Base-by-base conservation (phyloP, 169 alveolate genomes). In the Cryptosporidium felis region DNA sequence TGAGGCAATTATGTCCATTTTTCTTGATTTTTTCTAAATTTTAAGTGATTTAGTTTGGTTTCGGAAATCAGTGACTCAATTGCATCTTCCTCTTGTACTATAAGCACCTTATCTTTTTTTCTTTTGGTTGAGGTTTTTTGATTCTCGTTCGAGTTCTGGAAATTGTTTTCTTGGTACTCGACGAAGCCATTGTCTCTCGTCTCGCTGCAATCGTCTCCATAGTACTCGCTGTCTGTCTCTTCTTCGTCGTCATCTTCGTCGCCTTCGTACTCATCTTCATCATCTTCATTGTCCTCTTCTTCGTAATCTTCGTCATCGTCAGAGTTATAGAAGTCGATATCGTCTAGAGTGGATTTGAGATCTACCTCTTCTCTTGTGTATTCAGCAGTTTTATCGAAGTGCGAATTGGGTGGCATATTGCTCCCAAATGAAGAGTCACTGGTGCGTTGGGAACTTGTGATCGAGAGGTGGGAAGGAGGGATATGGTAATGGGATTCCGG, bases 221-320 rank as follows among this genome's bases (percentile, higher is more conserved):
- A 23, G 0, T 10, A 10, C 9, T 51, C 9, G 10, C 23, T 32
- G 9, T 51, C 62, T 18, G 16, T 42, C 23, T 1, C 28, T 5
- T 16, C 63, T 28, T 0, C 45, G 10, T 12, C 45, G 0, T 56
- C 63, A 56, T 63, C 81, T 1, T 63, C 28, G 0, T 63, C 81
- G 10, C 47, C 49, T 16, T 44, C 42, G 4, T 63, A 36, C 0
- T 4, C 41, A 16, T 36, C 56, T 1, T 61, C 80, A n/a, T 62
- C 60, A 23, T 62, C 80, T 0, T 62, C 80, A 0, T 62, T 59
- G 2, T 62, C 80, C 3, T 62, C 59, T 3, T 3, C 58, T 36
- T 65, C 81, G 30, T 62, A 62, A 21, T 62, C 80, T 14, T 65
- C 81, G 21, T 65, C 81, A 1, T 65, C 81, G 0, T 65, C 81